A percentile compares a stretch with the other conserved stretches of the same genome.
phyloP scores from a whole-genome alignment of 495 filamentous ascomycete genomes.

The Lasiosphaeria hispida region DNA sequence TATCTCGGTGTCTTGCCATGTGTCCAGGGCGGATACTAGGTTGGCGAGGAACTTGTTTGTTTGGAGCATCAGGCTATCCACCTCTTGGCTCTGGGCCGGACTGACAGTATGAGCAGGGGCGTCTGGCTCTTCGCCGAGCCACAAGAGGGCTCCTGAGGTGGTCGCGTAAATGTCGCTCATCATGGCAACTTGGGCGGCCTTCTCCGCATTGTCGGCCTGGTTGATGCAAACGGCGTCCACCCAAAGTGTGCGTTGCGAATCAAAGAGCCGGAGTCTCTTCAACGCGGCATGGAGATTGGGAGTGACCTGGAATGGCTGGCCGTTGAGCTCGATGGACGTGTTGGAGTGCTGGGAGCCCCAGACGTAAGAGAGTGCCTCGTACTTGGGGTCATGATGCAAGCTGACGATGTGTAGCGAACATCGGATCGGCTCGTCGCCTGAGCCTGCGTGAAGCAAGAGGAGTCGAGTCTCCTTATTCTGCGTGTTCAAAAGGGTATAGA shows the following conservation, averaged over 20 bases:
- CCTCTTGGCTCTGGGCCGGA: not conserved
- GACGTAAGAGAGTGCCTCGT: constrained; percentile 25
- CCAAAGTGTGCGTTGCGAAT: constrained; percentile 24
- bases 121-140: constrained; percentile 13
- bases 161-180: constrained; percentile 38
- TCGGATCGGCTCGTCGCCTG: too few species aligned
- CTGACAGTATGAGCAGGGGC: not conserved
- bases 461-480: too few species aligned
- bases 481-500: too few species aligned
- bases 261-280: constrained; percentile 3
- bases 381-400: too few species aligned
- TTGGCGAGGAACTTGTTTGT: not conserved
- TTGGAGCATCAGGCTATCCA: not conserved
- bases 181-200: constrained; percentile 30
- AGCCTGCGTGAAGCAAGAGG: too few species aligned
- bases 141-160: not conserved
- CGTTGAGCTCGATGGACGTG: constrained; percentile 15
- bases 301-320: constrained; percentile 11
- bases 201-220: constrained; percentile 33
- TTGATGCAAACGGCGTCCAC: constrained; percentile 42
- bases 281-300: constrained; percentile 18
- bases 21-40: not conserved
- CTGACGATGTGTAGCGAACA: too few species aligned
- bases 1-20: not conserved
- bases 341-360: constrained; percentile 23